These are phyloP conservation scores for Hordeum marinum DNA, from an alignment of 176 grass and related monocot species.

Conservation along the genomic window DNA sequence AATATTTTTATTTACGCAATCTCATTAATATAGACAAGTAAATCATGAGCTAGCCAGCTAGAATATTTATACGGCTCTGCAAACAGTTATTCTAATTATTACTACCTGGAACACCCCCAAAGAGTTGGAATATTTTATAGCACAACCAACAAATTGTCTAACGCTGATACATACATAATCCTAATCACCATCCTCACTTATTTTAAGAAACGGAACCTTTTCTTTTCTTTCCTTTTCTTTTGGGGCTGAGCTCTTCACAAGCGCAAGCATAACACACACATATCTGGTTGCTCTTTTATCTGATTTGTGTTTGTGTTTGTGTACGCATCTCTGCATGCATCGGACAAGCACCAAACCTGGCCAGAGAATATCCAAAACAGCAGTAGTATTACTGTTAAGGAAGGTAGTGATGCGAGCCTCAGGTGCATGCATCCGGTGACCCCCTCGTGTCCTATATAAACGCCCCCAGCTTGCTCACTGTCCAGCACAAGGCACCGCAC, in stretches of 20 bases:
- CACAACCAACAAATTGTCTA: not conserved
- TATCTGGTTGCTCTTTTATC: slow-evolving; percentile 3
- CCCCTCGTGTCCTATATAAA: slow-evolving; percentile 49
- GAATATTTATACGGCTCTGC: too few relatives aligned
- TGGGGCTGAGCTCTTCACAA: not conserved
- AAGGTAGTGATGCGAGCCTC: not conserved
- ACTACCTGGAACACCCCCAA: too few relatives aligned
- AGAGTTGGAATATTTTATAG: too few relatives aligned
- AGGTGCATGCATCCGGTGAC: slow-evolving; percentile 33
- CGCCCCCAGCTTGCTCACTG: not conserved
- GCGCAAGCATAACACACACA: not conserved
- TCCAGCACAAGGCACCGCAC: slow-evolving; percentile 24
- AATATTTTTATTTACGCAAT: too few relatives aligned
- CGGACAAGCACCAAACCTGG: slow-evolving; percentile 37
- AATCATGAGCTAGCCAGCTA: too few relatives aligned
- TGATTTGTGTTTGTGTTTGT: not conserved
- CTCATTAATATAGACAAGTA: too few relatives aligned
- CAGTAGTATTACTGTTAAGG: not conserved
- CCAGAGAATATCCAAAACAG: slow-evolving; percentile 38
- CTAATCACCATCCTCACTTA: not conserved
- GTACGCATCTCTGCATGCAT: not conserved
- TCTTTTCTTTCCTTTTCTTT: too few relatives aligned
- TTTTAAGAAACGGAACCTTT: not conserved
- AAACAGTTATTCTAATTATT: too few relatives aligned
- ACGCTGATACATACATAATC: not conserved